Base-by-base conservation (phyloP, 169 alveolate species). In the Cryptosporidium sp. region DNA sequence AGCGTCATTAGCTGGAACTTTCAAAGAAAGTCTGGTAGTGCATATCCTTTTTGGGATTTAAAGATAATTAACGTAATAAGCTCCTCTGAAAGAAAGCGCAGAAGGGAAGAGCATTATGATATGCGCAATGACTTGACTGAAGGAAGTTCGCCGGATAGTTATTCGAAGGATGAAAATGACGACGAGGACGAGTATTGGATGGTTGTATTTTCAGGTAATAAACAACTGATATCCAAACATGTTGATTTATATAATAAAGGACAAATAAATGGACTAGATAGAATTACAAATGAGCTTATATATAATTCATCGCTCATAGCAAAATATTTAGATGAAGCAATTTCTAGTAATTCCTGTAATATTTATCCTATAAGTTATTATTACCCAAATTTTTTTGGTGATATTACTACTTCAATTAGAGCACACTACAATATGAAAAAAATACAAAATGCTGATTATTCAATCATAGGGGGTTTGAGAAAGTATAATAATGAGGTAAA, bases 311-410 rank as follows among this genome's bases (percentile, higher is more conserved):
- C 75, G n/a, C 39, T 80, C 12, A 80, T 80, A 35, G 75, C 89
- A 26, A 80, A 80, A 21, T 80, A 80, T 51, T 67, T 80, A 4
- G 89, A 80, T 37, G 89, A 80, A 23, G n/a, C 67, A 0, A n/a
- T 44, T 23, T 45, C 89, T 9, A 29, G 26, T 6, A 42, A 52
- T 18, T 21, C 29, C 2, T 60, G 9, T 10, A 3, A 37, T 26
- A 23, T 65, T 18, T 61, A n/a, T 37, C 33, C 67, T 3, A 44
- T 72, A 7, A 35, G 53, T 9, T 80, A 94, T 72, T 94, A 89
- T 56, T 94, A 94, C 70, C 97, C 97, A 3, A 94, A 94, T 85
- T 89, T 91, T 85, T 92, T 94, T 61, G 97, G 97, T 21, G 97
- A 93, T 52, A 93, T 93, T 21, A 85, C 96, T 56, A 94, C 94